Conservation (phyloP, 306 rosid genomes). For the Citrullus mucosospermus region DNA sequence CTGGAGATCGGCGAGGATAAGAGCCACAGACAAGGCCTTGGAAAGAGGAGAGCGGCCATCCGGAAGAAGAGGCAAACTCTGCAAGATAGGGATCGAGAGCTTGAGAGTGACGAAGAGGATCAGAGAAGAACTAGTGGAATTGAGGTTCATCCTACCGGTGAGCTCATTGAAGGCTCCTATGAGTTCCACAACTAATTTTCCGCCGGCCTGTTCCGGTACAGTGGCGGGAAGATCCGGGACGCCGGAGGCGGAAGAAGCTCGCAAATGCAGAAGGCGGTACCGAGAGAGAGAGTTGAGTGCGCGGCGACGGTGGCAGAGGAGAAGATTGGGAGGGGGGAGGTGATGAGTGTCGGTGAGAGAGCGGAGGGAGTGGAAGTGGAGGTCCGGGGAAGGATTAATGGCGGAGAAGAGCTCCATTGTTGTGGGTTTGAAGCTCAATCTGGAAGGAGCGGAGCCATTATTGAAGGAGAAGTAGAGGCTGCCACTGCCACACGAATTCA, state of each 20-base stretch:
- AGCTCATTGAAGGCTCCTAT: constrained; percentile 80
- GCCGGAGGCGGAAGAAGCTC: background rate
- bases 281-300: background rate
- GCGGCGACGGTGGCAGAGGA: background rate
- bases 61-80: constrained; percentile 36
- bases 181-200: constrained; percentile 78
- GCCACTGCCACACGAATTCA: background rate
- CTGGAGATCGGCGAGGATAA: constrained; percentile 77
- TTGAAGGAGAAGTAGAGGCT: background rate
- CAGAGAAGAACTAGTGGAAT: constrained; percentile 44
- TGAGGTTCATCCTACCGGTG: constrained; percentile 51
- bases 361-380: background rate
- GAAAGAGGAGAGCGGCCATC: constrained; percentile 83
- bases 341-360: background rate
- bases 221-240: background rate
- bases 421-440: background rate
- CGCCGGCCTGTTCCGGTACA: constrained; percentile 47
- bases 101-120: constrained; percentile 69
- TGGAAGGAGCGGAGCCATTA: background rate
- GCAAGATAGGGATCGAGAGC: constrained; percentile 63
- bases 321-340: background rate
- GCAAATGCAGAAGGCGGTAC: background rate
- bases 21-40: constrained; percentile 57
- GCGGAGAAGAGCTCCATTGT: background rate
- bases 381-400: background rate